These are phyloP conservation scores for Alternaria brassicae DNA, from an alignment of 2,329 filamentous ascomycete genomes.

Conservation along the genomic window DNA sequence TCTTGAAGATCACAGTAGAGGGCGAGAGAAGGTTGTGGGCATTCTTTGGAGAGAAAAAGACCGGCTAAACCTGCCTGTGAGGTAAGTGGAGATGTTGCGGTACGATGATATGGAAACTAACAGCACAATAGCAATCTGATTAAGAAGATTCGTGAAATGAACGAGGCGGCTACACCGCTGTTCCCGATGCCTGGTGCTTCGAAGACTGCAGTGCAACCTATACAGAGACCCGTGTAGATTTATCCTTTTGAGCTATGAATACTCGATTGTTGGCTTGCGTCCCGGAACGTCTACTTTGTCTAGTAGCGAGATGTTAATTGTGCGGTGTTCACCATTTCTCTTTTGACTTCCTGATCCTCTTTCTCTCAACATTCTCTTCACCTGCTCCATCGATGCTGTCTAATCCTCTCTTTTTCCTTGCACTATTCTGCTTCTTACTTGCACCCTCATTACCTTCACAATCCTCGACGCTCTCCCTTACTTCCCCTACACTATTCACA, in stretches of 20 bases:
- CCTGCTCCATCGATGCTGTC: background rate
- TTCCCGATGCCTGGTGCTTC: conserved; percentile 23
- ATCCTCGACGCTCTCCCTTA: conserved; percentile 18
- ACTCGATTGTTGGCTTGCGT: background rate
- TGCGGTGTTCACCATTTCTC: background rate
- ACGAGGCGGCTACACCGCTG: conserved; percentile 40
- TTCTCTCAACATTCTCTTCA: background rate
- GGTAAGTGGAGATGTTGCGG: conserved; percentile 29
- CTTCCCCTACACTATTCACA: conserved; percentile 4
- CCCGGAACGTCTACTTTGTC: background rate
- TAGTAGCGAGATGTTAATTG: background rate
- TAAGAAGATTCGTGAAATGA: conserved; percentile 55
- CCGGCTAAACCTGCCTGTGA: conserved; percentile 50
- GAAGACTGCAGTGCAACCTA: conserved; percentile 6
- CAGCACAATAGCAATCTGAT: conserved; percentile 49
- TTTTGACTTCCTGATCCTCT: background rate
- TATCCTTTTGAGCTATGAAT: background rate
- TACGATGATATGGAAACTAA: background rate
- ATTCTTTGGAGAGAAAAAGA: conserved; percentile 63
- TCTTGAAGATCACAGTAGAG: conserved; percentile 66
- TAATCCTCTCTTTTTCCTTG: conserved; percentile 1
- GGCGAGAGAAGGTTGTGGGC: conserved; percentile 59
- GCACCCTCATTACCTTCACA: background rate
- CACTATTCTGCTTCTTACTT: background rate
- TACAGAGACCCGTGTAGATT: conserved; percentile 21